Evolutionary conservation across 2,329 filamentous ascomycete genomes (phyloP).

Genomic region (Alternaria panax): DNA sequence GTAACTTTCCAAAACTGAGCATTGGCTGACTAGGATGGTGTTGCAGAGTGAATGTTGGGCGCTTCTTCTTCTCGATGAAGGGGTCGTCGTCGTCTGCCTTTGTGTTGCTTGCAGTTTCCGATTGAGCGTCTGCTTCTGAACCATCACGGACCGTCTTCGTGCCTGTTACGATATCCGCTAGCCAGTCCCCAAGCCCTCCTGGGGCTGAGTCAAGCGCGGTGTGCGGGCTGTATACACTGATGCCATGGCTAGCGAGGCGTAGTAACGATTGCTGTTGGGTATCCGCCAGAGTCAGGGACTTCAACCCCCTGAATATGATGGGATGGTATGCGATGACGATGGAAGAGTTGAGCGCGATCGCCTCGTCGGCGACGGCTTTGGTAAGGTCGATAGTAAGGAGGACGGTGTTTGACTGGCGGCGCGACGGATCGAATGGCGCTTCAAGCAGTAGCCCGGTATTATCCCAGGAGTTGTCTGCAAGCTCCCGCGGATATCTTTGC

Average conservation of each 20-base stretch:
- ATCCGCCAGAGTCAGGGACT: constrained; percentile 83
- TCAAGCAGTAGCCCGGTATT: constrained; percentile 88
- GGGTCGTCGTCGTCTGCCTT: constrained; percentile 43
- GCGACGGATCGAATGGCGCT: constrained; percentile 67
- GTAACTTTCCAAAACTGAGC: constrained; percentile 43
- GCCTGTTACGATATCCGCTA: constrained; percentile 82
- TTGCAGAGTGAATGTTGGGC: constrained; percentile 55
- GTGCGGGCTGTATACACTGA: constrained; percentile 95
- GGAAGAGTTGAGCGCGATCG: constrained; percentile 76
- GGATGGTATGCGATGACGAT: constrained; percentile 94
- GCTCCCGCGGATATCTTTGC: constrained; percentile 80
- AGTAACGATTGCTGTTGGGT: constrained; percentile 87
- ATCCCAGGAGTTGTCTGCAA: constrained; percentile 92
- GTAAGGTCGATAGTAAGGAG: constrained; percentile 92
- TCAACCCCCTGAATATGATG: constrained; percentile 93
- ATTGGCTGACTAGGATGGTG: constrained; percentile 58
- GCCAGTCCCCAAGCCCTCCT: constrained; percentile 90
- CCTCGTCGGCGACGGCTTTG: constrained; percentile 86
- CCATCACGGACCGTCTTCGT: constrained; percentile 43
- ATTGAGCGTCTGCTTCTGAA: constrained; percentile 10
- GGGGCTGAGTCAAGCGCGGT: constrained; percentile 90
- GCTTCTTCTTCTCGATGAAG: constrained; percentile 46
- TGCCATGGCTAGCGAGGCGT: constrained; percentile 80
- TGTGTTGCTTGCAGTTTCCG: constrained; percentile 13
- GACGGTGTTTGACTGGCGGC: constrained; percentile 69